Base-by-base conservation (phyloP, 495 filamentous ascomycete species). In the Penicillium lagena region DNA sequence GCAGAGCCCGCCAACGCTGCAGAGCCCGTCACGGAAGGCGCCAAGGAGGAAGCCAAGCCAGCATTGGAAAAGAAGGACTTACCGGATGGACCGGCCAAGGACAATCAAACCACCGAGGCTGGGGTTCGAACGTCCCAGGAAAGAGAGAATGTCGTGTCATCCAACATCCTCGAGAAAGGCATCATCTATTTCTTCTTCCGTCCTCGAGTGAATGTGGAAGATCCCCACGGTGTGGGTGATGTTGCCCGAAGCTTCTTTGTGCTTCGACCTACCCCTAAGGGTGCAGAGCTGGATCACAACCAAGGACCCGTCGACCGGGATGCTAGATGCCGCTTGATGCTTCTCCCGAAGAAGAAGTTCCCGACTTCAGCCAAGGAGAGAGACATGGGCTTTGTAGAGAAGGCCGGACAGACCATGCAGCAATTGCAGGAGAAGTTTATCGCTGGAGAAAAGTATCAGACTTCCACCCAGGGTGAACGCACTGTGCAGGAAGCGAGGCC, bases 121-220 rank as follows among this genome's bases (percentile, higher is more conserved):
- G 59, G 62, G 0, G 49, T 70, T 11, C 62, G 47, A 41, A 63
- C 56, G 31, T 70, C 71, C 6, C 51, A 69, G 13, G 55, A 73
- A 52, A 73, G 73, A 51, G 81, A 78, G 55, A 68, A 74, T 43
- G 64, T 52, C 2, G 69, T 82, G 7, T 79, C 89, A 0, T 83
- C 85, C n/a, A 87, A 70, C 42, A 80, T 93, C 27, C 71, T 95
- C 9, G 91, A 97, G 56, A 96, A 95, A 52, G 91, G 90, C 3
- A 77, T 95, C 50, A 86, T 97, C 50, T 96, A 95, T 71, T 95
- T 96, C 76, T 95, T 96, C 71, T 83, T 82, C 59, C 83, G 89
- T 35, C 79, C 79, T 9, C 81, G 88, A 17, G 87, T 95, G 41
- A 77, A 76, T 43, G 73, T 87, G 13, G 77, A 88, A 10, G 77